Conservation (phyloP, 371 early-diverging fungal genomes). For the Batrachochytrium dendrobatidis region DNA sequence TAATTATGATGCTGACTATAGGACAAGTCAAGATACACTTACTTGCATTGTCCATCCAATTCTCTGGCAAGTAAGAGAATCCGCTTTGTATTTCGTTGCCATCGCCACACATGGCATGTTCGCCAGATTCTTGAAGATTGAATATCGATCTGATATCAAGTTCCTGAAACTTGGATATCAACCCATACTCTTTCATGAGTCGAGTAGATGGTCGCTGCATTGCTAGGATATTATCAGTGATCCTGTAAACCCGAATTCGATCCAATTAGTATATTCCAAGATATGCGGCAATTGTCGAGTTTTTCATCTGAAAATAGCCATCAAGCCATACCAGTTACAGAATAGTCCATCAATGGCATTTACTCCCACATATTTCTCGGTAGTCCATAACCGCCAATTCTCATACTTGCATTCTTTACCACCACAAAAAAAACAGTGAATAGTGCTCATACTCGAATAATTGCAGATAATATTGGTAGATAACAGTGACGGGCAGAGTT, state of each 20-base stretch:
- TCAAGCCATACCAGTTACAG: slow-evolving; percentile 23
- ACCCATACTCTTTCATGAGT: slow-evolving; percentile 22
- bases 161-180: slow-evolving; percentile 21
- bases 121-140: slow-evolving; percentile 36
- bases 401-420: slow-evolving; percentile 38
- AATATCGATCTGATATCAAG: slow-evolving; percentile 27
- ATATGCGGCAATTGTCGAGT: background rate
- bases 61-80: slow-evolving; percentile 35
- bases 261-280: too few species aligned
- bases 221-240: slow-evolving; percentile 34
- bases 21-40: background rate
- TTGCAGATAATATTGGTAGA: background rate
- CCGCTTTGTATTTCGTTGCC: slow-evolving; percentile 27
- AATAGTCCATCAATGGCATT: slow-evolving; percentile 40
- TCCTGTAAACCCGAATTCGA: slow-evolving; percentile 21
- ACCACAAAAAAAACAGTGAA: slow-evolving; percentile 39
- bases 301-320: background rate
- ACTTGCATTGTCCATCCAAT: slow-evolving; percentile 31
- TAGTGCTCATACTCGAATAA: slow-evolving; percentile 20
- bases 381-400: slow-evolving; percentile 27
- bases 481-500: background rate
- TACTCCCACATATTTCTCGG: slow-evolving; percentile 13
- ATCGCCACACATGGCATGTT: slow-evolving; percentile 39
- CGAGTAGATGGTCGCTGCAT: slow-evolving; percentile 36
- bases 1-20: background rate